Evolutionary conservation across 495 filamentous ascomycete species (phyloP), one percentile per base, ranked within the genome.

Genomic region (Trichocladium uniseriatum): DNA sequence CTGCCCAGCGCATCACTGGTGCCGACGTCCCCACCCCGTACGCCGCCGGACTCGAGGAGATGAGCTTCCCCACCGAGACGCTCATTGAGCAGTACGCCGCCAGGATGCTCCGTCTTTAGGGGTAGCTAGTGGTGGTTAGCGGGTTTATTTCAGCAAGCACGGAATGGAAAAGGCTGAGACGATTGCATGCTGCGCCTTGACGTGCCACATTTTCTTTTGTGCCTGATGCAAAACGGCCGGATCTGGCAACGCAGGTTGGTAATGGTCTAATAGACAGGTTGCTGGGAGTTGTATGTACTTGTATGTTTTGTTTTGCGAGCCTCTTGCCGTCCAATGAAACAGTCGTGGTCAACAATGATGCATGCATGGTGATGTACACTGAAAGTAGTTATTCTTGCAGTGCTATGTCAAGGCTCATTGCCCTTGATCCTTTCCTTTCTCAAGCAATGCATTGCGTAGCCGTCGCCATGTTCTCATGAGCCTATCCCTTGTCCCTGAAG

Each of bases 21-120:
- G 91, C 92, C 51, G 91, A 96, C 68, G 92, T 97, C 11, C 91
- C 90, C 47, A 95, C 90, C 38, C 90, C 91, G 43, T 96, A 96
- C 68, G 88, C 89, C 40, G 70, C 79, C 65, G 82, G 83, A 57
- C 78, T 95, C 49, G 92, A 98, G 77, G 76, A 87, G 63, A 82
- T 97, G 84, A 74, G 76, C 59, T 98, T 97, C 84, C 92, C 92
- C 29, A 80, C 80, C 62, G 87, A 92, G 71, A 65, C 80, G 45
- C 70, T 89, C 56, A 95, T 98, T 61, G 82, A 84, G 62, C 67
- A 82, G 51, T 87, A 88, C 65, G 81, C 86, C 49, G 84, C 79
- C 48, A 94, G 94, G 77, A 68, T 96, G 47, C 74, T 96, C 58
- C 78, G 83, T 38, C 70, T 94, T 87, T 64, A 60, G 52, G 34